phyloP scores from a whole-genome alignment of 2,329 filamentous ascomycete species.

The Phaeosphaeriaceae sp. region DNA sequence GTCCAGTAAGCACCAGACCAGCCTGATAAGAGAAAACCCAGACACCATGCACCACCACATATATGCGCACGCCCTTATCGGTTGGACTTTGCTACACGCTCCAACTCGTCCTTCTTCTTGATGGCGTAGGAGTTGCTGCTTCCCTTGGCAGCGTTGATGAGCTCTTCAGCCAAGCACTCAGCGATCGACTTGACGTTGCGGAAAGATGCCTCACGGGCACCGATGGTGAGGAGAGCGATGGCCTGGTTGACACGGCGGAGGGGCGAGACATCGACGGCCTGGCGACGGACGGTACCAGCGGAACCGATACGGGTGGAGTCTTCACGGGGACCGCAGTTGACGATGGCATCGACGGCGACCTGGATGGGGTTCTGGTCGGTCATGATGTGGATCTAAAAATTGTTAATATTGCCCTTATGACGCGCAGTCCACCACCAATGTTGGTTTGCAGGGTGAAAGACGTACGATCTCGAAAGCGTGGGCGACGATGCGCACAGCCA shows the following conservation, averaged over 20 bases:
- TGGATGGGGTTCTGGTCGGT: constrained; percentile 99
- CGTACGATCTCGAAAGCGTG: constrained; percentile 99
- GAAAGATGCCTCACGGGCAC: constrained; percentile 98
- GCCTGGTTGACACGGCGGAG: constrained; percentile 99
- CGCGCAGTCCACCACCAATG: not conserved
- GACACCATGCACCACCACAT: constrained; percentile 37
- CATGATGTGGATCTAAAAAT: constrained; percentile 94
- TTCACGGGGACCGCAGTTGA: constrained; percentile 99
- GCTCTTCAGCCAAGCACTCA: constrained; percentile 99
- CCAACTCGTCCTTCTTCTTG: constrained; percentile 99
- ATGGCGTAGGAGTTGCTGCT: constrained; percentile 99
- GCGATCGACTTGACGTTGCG: constrained; percentile 99
- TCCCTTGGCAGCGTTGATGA: constrained; percentile 99
- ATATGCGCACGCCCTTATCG: constrained; percentile 73
- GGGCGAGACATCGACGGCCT: constrained; percentile 99
- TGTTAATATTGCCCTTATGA: constrained; percentile 18
- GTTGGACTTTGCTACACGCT: constrained; percentile 99
- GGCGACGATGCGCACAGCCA: constrained; percentile 98
- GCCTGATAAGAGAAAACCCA: constrained; percentile 43
- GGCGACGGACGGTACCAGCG: constrained; percentile 98
- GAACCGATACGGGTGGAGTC: constrained; percentile 99
- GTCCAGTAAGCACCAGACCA: constrained; percentile 38
- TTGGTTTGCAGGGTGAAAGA: constrained; percentile 36
- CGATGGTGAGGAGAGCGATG: constrained; percentile 97
- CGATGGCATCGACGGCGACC: constrained; percentile 98